phyloP scores from a whole-genome alignment of 2,329 filamentous ascomycete genomes.

The Rutstroemia sp. region DNA sequence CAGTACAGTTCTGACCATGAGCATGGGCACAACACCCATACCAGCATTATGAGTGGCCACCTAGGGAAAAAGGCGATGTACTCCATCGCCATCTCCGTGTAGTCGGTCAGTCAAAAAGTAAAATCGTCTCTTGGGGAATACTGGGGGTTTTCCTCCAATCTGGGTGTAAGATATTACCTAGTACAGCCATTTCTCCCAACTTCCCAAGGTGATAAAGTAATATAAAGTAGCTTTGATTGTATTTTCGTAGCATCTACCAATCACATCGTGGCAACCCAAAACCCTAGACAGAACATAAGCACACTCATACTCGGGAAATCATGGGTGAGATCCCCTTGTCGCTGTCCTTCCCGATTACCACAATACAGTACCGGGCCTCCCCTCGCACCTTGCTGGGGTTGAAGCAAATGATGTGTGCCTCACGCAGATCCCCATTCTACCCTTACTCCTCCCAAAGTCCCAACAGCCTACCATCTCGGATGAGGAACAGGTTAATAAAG shows the following conservation, averaged over 20 bases:
- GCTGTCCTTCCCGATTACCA: background rate
- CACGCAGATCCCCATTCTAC: background rate
- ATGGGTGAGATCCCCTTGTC: background rate
- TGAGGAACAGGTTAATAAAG: too few species aligned
- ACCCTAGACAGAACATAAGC: background rate
- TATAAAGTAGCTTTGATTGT: background rate
- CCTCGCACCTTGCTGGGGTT: background rate
- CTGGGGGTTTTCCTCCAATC: too few species aligned
- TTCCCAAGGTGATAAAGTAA: background rate
- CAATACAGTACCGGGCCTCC: background rate
- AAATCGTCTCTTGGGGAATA: too few species aligned
- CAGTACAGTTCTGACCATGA: too few species aligned
- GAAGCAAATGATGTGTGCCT: background rate
- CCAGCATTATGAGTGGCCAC: constrained; percentile 3
- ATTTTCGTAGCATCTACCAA: constrained; percentile 3
- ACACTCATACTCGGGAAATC: background rate
- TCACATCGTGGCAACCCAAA: background rate
- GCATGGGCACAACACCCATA: background rate
- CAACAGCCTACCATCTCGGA: background rate
- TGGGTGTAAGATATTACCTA: too few species aligned
- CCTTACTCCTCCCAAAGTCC: background rate
- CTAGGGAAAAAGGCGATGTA: background rate
- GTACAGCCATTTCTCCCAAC: background rate
- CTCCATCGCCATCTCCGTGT: constrained; percentile 8
- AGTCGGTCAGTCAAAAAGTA: background rate